phyloP scores from a whole-genome alignment of 176 grass and related monocot genomes.

The Elymus sibiricus region DNA sequence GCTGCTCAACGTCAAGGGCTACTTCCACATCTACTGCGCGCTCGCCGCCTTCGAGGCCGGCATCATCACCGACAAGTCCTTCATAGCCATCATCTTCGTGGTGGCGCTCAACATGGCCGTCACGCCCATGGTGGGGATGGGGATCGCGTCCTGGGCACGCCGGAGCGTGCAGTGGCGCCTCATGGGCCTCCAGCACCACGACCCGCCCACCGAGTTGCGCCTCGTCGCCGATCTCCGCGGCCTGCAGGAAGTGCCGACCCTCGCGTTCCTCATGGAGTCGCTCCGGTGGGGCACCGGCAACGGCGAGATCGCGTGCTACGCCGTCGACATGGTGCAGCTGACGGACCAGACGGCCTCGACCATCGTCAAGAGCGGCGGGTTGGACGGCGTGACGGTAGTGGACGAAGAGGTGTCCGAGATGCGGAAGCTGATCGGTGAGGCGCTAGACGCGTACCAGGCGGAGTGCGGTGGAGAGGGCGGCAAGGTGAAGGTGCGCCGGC shows the following conservation, averaged over 20 bases:
- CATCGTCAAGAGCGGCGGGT: constrained; percentile 48
- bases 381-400: constrained; percentile 52
- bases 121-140: constrained; percentile 49
- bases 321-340: constrained; percentile 72
- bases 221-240: constrained; percentile 58
- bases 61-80: constrained; percentile 58
- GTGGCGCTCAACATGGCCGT: constrained; percentile 47
- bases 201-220: constrained; percentile 39
- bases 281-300: constrained; percentile 46
- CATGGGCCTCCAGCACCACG: constrained; percentile 73
- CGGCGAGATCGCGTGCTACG: constrained; percentile 36
- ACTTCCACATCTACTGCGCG: constrained; percentile 80
- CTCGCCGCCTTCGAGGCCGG: constrained; percentile 32
- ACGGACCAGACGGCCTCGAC: constrained; percentile 59
- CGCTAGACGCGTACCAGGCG: constrained; percentile 43
- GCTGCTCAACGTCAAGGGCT: constrained; percentile 79
- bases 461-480: constrained; percentile 29
- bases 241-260: constrained; percentile 49
- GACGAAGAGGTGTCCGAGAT: constrained; percentile 66
- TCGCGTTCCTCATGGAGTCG: constrained; percentile 49
- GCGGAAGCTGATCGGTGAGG: constrained; percentile 58
- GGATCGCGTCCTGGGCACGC: constrained; percentile 52
- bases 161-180: constrained; percentile 48
- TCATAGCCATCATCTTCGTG: constrained; percentile 56
- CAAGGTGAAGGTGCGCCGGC: constrained; percentile 31